Evolutionary conservation across 2,329 filamentous ascomycete genomes (phyloP).

Genomic region (Neonectria neomacrospora): DNA sequence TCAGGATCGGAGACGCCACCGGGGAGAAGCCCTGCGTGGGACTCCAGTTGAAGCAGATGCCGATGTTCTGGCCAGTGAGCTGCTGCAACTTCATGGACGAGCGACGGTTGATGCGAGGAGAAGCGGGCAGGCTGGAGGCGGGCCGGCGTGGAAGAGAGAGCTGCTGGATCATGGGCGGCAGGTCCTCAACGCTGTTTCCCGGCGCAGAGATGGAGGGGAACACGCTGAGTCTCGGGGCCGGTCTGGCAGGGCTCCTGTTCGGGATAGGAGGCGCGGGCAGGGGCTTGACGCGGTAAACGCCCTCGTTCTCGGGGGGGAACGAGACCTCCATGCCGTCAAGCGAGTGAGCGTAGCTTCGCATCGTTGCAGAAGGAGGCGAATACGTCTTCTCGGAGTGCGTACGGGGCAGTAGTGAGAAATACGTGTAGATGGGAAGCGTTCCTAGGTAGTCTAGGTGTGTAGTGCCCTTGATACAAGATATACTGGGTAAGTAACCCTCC

Average conservation of each 20-base stretch:
- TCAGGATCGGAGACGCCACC: constrained; percentile 31
- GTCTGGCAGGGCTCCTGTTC: constrained; percentile 20
- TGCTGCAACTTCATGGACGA: constrained; percentile 55
- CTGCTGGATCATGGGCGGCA: constrained; percentile 26
- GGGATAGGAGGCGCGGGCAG: constrained; percentile 32
- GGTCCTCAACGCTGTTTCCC: constrained; percentile 35
- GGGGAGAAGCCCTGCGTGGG: constrained; percentile 29
- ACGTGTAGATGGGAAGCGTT: constrained; percentile 12
- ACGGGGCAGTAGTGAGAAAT: background rate
- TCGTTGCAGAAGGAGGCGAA: constrained; percentile 18
- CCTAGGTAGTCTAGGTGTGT: constrained; percentile 11
- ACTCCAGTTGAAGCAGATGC: constrained; percentile 38
- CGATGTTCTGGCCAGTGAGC: constrained; percentile 55
- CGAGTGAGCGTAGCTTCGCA: constrained; percentile 32
- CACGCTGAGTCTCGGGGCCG: constrained; percentile 30
- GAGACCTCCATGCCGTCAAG: constrained; percentile 34
- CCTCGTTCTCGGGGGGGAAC: constrained; percentile 39
- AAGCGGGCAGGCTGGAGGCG: constrained; percentile 34
- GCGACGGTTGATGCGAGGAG: constrained; percentile 37
- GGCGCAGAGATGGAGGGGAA: constrained; percentile 32
- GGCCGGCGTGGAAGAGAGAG: constrained; percentile 31
- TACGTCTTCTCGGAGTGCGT: constrained; percentile 3
- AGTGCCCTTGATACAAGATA: constrained; percentile 28
- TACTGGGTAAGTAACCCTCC: constrained; percentile 25
- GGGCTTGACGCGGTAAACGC: constrained; percentile 37